phyloP scores from a whole-genome alignment of 2,329 filamentous ascomycete genomes.

The Exophiala oligosperma region DNA sequence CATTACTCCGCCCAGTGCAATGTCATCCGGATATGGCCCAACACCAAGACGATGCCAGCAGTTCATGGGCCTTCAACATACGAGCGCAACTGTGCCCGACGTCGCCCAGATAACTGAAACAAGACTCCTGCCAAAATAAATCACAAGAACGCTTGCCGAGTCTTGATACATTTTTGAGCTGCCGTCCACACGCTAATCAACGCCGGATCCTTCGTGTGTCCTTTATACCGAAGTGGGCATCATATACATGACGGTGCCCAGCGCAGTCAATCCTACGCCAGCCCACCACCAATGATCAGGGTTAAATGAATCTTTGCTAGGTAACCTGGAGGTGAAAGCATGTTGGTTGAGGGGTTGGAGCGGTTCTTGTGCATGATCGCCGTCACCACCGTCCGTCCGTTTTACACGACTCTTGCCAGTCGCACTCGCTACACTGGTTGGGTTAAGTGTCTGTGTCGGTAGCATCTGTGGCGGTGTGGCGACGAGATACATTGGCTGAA shows the following conservation, averaged over 20 bases:
- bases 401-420: conserved; percentile 38
- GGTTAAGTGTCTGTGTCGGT: conserved; percentile 66
- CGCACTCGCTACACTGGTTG: conserved; percentile 43
- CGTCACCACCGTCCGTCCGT: conserved; percentile 28
- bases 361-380: conserved; percentile 17
- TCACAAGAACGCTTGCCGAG: background rate
- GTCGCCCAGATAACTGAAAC: background rate
- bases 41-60: too few species aligned
- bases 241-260: conserved; percentile 42
- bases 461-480: conserved; percentile 67
- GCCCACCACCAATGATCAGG: conserved; percentile 50
- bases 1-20: too few species aligned
- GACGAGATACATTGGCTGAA: conserved; percentile 68
- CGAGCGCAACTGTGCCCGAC: too few species aligned
- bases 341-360: conserved; percentile 31
- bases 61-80: too few species aligned
- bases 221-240: conserved; percentile 21
- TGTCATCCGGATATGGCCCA: too few species aligned
- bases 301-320: conserved; percentile 36
- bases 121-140: background rate
- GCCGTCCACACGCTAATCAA: background rate
- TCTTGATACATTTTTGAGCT: background rate
- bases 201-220: too few species aligned
- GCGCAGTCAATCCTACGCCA: conserved; percentile 47
- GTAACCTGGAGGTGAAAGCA: conserved; percentile 26